phyloP scores from a whole-genome alignment of 257 asterid genomes.

The Fraxinus cuspidata region DNA sequence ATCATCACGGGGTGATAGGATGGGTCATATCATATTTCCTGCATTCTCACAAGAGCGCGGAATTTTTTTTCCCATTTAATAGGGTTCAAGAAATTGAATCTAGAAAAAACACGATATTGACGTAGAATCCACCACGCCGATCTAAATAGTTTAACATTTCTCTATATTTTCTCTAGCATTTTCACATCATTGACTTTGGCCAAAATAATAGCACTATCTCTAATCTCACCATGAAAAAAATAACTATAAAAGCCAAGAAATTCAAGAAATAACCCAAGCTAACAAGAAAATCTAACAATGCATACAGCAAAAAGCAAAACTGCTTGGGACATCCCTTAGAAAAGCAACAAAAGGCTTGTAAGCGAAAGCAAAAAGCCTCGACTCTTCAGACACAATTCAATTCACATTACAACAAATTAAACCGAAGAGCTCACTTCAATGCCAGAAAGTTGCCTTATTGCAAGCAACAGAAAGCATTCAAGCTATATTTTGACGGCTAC shows the following conservation, averaged over 20 bases:
- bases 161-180: too few relatives aligned
- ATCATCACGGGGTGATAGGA: too few relatives aligned
- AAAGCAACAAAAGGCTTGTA: neutral
- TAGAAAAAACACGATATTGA: neutral
- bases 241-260: neutral
- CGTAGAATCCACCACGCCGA: too few relatives aligned
- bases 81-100: too few relatives aligned
- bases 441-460: neutral
- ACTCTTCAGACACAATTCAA: neutral
- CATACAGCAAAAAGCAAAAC: neutral
- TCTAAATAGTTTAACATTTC: too few relatives aligned
- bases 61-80: too few relatives aligned
- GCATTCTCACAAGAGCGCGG: too few relatives aligned
- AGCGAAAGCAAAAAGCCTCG: neutral
- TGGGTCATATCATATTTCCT: too few relatives aligned
- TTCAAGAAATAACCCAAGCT: neutral
- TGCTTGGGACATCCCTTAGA: neutral
- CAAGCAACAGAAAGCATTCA: conserved; percentile 8
- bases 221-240: neutral
- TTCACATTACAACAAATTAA: neutral
- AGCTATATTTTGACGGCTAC: conserved; percentile 44
- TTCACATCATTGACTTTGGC: too few relatives aligned
- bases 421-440: neutral
- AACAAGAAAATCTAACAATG: neutral
- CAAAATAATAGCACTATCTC: neutral